phyloP scores from a whole-genome alignment of 345 rosid genomes.

The Crucihimalaya himalaica region DNA sequence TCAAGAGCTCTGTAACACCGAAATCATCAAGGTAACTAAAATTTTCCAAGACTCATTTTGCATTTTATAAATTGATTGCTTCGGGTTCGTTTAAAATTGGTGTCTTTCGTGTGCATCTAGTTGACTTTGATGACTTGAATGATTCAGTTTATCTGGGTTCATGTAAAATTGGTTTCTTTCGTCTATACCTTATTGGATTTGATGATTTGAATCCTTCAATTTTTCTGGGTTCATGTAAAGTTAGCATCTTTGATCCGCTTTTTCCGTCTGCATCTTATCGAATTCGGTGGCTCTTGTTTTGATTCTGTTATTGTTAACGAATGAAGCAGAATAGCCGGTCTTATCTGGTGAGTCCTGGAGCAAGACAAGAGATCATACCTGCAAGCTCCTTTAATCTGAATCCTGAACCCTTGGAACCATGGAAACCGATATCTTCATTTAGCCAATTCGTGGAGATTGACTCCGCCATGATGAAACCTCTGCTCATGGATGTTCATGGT shows the following conservation, averaged over 20 bases:
- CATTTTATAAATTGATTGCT: neutral
- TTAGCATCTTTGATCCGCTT: neutral
- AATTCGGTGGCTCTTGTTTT: neutral
- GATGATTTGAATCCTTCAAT: neutral
- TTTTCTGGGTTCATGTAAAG: conserved; percentile 20
- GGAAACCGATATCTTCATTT: conserved; percentile 47
- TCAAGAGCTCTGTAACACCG: conserved; percentile 38
- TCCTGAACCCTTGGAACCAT: conserved; percentile 46
- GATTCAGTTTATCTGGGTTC: conserved; percentile 10
- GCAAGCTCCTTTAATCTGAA: conserved; percentile 44
- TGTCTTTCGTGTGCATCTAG: conserved; percentile 1
- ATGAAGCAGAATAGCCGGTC: conserved; percentile 54
- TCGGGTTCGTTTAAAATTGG: conserved; percentile 14
- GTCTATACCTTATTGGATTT: neutral
- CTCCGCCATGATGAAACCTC: conserved; percentile 44
- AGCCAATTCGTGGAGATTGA: conserved; percentile 49
- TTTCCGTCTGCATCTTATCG: neutral
- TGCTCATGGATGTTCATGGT: conserved; percentile 66
- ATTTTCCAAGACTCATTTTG: neutral
- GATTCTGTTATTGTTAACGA: conserved; percentile 8
- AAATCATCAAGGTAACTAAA: conserved; percentile 55
- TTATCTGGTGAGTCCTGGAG: conserved; percentile 44
- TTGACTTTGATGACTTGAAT: neutral
- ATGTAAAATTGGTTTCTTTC: neutral
- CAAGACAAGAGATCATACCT: conserved; percentile 52